Evolutionary conservation across 306 rosid genomes (phyloP).

Genomic region (Citrullus mucosospermus): DNA sequence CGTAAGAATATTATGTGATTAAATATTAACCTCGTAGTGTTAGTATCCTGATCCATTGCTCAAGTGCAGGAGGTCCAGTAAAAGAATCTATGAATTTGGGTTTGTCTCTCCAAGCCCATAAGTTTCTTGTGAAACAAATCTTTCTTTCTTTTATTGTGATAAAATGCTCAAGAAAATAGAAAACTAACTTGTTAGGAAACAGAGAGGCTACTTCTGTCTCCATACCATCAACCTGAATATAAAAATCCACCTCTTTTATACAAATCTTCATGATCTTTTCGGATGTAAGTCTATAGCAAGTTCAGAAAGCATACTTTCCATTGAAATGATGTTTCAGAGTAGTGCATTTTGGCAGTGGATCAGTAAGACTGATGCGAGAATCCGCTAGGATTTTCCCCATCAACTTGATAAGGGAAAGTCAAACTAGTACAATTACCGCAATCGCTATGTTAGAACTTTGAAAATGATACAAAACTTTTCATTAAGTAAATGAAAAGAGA

Average conservation of each 20-base stretch:
- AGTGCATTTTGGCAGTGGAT: not conserved
- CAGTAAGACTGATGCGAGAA: not conserved
- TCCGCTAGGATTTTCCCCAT: not conserved
- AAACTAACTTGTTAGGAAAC: not conserved
- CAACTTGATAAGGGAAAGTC: not conserved
- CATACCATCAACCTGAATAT: not conserved
- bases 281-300: not conserved
- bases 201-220: not conserved
- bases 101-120: not conserved
- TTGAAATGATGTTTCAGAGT: not conserved
- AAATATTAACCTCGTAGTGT: not conserved
- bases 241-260: not conserved
- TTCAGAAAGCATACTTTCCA: not conserved
- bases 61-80: not conserved
- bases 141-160: not conserved
- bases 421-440: not conserved
- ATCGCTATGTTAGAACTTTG: not conserved
- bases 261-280: not conserved
- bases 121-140: not conserved
- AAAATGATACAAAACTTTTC: too few species aligned
- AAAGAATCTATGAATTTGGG: not conserved
- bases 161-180: not conserved
- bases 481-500: too few species aligned
- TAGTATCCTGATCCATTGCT: not conserved
- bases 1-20: not conserved